phyloP scores from a whole-genome alignment of 2,329 filamentous ascomycete genomes.

The Aspergillus tanneri region DNA sequence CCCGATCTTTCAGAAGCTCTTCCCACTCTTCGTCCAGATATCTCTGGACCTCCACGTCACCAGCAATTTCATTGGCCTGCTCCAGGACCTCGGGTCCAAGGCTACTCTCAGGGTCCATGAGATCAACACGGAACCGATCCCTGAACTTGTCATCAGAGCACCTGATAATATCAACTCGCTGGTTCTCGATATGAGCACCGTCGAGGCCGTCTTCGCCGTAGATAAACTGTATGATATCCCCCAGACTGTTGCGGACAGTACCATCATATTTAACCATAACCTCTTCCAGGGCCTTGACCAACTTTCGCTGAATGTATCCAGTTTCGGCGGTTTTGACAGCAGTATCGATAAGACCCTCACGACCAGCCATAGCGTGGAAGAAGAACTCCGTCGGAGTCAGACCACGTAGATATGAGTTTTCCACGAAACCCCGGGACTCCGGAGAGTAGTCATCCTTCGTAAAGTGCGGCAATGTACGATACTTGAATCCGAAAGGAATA shows the following conservation, averaged over 20 bases:
- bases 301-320: slow-evolving; percentile 96
- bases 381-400: slow-evolving; percentile 96
- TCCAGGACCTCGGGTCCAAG: slow-evolving; percentile 73
- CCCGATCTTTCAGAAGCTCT: slow-evolving; percentile 69
- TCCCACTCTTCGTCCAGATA: slow-evolving; percentile 89
- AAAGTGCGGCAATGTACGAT: slow-evolving; percentile 93
- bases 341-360: slow-evolving; percentile 98
- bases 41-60: slow-evolving; percentile 82
- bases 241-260: slow-evolving; percentile 93
- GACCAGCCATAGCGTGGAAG: slow-evolving; percentile 99
- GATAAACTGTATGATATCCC: slow-evolving; percentile 94
- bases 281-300: slow-evolving; percentile 97
- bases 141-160: slow-evolving; percentile 76
- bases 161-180: slow-evolving; percentile 81
- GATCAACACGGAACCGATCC: slow-evolving; percentile 78
- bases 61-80: slow-evolving; percentile 79
- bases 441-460: slow-evolving; percentile 99
- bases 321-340: slow-evolving; percentile 99
- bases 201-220: slow-evolving; percentile 98
- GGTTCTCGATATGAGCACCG: slow-evolving; percentile 88
- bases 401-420: slow-evolving; percentile 96
- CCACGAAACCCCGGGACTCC: slow-evolving; percentile 93
- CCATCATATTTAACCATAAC: slow-evolving; percentile 97
- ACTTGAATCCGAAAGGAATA: slow-evolving; percentile 99
- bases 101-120: slow-evolving; percentile 68